Evolutionary conservation across 2,329 filamentous ascomycete genomes (phyloP).

Genomic region (Hypoxylon sp.): DNA sequence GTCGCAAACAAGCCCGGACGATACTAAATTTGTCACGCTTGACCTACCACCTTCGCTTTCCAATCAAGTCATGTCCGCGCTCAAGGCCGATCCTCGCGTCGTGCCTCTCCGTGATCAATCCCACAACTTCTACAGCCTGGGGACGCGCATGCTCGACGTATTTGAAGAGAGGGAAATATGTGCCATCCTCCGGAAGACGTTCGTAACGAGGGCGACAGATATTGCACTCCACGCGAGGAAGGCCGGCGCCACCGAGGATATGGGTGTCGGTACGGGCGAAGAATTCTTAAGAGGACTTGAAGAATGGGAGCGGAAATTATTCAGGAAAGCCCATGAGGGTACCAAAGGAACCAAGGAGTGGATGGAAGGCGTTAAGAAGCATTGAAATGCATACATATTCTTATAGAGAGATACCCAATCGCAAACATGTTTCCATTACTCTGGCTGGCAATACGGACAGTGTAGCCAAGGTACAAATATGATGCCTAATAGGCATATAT

Average conservation of each 20-base stretch:
- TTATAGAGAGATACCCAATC: not conserved
- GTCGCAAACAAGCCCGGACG: conserved; percentile 51
- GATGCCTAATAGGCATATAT: not conserved
- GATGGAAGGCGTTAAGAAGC: conserved; percentile 71
- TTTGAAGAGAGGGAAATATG: conserved; percentile 86
- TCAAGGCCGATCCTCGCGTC: conserved; percentile 89
- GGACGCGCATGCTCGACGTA: conserved; percentile 85
- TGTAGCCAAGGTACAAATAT: not conserved
- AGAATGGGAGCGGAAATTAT: conserved; percentile 85
- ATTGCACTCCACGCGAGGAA: conserved; percentile 92
- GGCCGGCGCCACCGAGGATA: conserved; percentile 72
- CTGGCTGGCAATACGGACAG: not conserved
- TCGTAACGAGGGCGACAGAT: conserved; percentile 82
- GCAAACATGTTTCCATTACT: not conserved
- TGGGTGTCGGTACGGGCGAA: conserved; percentile 69
- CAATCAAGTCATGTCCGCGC: conserved; percentile 83
- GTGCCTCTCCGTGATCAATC: conserved; percentile 87
- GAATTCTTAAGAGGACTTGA: conserved; percentile 91
- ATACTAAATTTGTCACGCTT: conserved; percentile 74
- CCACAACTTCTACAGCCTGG: conserved; percentile 88
- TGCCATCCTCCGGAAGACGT: conserved; percentile 79
- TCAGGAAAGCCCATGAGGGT: conserved; percentile 79
- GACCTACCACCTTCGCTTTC: conserved; percentile 84
- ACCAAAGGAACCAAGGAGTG: conserved; percentile 77
- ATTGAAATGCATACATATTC: conserved; percentile 29